A percentile compares a stretch with the other conserved stretches of the same genome.
Conservation (phyloP, 345 rosid species). For the Murraya koenigii region DNA sequence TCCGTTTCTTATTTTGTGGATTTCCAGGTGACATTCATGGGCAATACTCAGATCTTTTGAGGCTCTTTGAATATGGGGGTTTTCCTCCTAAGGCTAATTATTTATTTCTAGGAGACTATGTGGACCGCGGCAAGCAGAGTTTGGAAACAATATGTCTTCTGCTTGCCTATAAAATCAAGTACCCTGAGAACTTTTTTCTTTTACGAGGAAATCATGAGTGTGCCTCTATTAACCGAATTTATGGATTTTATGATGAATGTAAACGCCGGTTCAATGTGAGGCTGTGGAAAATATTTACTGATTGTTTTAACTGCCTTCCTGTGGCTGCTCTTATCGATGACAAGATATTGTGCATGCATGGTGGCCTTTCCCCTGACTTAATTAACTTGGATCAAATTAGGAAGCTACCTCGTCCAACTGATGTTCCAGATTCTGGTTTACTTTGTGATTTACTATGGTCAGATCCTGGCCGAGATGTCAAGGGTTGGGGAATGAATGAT, state of each 20-base stretch:
- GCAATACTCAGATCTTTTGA: constrained; percentile 79
- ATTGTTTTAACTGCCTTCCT: constrained; percentile 90
- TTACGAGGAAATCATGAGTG: constrained; percentile 87
- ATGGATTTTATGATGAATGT: constrained; percentile 94
- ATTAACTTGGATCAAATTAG: constrained; percentile 71
- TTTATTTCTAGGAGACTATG: constrained; percentile 85
- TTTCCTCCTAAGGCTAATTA: constrained; percentile 87
- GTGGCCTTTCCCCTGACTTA: constrained; percentile 90
- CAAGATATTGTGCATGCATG: constrained; percentile 93
- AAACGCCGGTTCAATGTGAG: constrained; percentile 81
- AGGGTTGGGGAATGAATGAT: constrained; percentile 93
- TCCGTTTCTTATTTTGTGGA: constrained; percentile 6
- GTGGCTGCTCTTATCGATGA: constrained; percentile 88
- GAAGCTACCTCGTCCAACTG: constrained; percentile 68
- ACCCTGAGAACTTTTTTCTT: constrained; percentile 86
- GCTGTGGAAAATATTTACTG: constrained; percentile 78
- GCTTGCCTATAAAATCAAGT: constrained; percentile 85
- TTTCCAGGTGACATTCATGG: constrained; percentile 90
- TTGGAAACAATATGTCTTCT: constrained; percentile 90
- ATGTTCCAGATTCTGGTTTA: constrained; percentile 85
- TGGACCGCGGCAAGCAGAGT: constrained; percentile 98
- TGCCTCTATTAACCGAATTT: constrained; percentile 85
- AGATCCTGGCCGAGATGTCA: constrained; percentile 75
- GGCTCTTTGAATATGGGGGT: constrained; percentile 90
- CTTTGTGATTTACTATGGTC: constrained; percentile 96